Evolutionary conservation across 768 basidiomycete genomes (phyloP), one percentile per base, ranked within the genome.

Genomic region (Hortiboletus flavorubellus): DNA sequence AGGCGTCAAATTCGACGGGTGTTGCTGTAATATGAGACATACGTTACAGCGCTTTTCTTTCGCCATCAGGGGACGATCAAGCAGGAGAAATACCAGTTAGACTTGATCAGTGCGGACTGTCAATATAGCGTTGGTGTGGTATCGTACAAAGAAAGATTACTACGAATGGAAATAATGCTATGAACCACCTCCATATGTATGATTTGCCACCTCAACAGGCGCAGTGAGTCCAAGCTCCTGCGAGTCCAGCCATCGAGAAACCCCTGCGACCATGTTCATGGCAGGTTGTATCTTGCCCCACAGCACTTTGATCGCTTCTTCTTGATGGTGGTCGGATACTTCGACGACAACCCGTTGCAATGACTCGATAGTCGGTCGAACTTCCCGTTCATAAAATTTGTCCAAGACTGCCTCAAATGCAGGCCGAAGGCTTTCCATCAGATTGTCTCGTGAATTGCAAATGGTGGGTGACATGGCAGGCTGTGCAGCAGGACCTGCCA

Each of bases 41-140:
- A 72, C 69, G 21, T 71, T 71, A 21, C 69, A 71, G 4, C 69
- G 69, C 34, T 52, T 60, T 59, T 61, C 58, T 51, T 70, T 70
- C 18, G 2, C 35, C 55, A 57, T 61, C 16, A 39, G 26, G 41
- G 38, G 9, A 38, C 23, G 47, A 33, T 21, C 23, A 16, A 16
- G 10, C 21, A 10, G 38, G 31, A 34, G 26, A 46, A 33, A n/a
- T 49, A 21, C 11, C 12, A n/a, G n/a, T 42, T 23, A 26, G 34
- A 16, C n/a, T 26, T 10, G 33, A 29, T n/a, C 33, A 21, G 16
- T 39, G 29, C 14, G 42, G 3, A 26, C 4, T 26, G 26, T 29
- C 4, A 46, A 29, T 6, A 23, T 47, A 23, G 30, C 15, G 43
- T 41, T 8, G 16, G 16, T 14, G 46, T 41, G 52, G 46, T 63